Evolutionary conservation across 2,329 filamentous ascomycete species (phyloP).

Genomic region (Ophiosphaerella korrae): DNA sequence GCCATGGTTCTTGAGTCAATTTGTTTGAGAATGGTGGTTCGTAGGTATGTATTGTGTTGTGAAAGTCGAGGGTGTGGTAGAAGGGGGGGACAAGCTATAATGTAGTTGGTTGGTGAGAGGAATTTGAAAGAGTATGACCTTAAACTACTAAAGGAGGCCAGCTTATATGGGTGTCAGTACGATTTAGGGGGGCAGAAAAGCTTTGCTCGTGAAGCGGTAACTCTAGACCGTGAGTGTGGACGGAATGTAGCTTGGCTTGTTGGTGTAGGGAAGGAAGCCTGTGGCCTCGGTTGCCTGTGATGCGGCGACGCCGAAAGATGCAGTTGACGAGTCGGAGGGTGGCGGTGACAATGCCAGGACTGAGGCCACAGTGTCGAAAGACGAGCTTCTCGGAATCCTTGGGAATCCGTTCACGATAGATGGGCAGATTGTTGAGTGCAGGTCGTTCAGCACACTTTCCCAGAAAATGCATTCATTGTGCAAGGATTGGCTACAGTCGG

Average conservation of each 20-base stretch:
- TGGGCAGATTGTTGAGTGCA: conserved; percentile 24
- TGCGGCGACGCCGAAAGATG: conserved; percentile 32
- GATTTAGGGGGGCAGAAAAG: conserved; percentile 16
- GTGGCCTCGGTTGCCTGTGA: conserved; percentile 46
- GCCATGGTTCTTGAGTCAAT: conserved; percentile 49
- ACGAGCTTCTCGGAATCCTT: conserved; percentile 5
- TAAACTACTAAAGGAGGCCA: conserved; percentile 28
- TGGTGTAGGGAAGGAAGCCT: conserved; percentile 21
- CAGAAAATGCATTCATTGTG: conserved; percentile 25
- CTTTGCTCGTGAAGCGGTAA: conserved; percentile 12
- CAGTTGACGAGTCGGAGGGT: conserved; percentile 17
- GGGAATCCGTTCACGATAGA: conserved; percentile 10
- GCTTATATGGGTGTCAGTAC: conserved; percentile 21
- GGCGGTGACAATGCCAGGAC: conserved; percentile 8
- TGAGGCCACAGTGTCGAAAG: not conserved
- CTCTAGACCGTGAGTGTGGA: conserved; percentile 8
- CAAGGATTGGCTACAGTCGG: conserved; percentile 21
- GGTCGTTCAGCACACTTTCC: conserved; percentile 14
- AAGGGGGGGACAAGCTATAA: conserved; percentile 25
- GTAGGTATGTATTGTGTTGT: conserved; percentile 10
- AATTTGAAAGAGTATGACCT: conserved; percentile 14
- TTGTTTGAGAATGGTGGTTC: conserved; percentile 2
- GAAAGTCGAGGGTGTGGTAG: conserved; percentile 8
- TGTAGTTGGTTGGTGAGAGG: conserved; percentile 18
- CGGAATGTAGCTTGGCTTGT: conserved; percentile 20